These are phyloP conservation scores for Viola pubescens DNA, from an alignment of 441 rosid species.

Conservation along the genomic window DNA sequence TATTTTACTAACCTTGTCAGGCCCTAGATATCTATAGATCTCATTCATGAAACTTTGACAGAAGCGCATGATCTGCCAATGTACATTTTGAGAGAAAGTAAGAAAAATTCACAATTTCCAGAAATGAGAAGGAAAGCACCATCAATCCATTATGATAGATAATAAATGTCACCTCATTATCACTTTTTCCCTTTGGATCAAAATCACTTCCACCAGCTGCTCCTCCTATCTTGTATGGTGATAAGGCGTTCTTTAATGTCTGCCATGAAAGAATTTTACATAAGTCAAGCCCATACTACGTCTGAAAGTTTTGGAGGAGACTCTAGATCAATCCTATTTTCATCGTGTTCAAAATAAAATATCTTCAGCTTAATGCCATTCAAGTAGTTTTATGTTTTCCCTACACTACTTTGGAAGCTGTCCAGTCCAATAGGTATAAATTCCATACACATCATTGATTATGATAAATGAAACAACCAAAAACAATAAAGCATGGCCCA, in stretches of 20 bases:
- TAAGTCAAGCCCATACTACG: background rate
- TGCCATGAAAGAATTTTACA: conserved; percentile 18
- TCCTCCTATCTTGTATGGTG: conserved; percentile 96
- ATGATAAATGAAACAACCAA: too few relatives aligned
- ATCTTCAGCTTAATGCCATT: conserved; percentile 3
- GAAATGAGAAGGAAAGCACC: conserved; percentile 10
- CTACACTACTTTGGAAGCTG: too few relatives aligned
- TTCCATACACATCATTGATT: too few relatives aligned
- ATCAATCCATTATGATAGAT: conserved; percentile 6
- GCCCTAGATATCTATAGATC: conserved; percentile 83
- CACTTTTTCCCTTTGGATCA: conserved; percentile 99
- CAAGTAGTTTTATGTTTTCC: background rate
- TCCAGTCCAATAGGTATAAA: too few relatives aligned
- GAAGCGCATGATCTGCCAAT: conserved; percentile 87
- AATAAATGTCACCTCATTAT: conserved; percentile 64
- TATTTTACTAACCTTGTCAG: conserved; percentile 63
- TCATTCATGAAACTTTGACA: conserved; percentile 99
- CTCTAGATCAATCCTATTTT: conserved; percentile 7
- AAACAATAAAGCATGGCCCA: conserved; percentile 3
- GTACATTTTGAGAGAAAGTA: conserved; percentile 23
- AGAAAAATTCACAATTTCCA: conserved; percentile 23
- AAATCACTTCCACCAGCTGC: conserved; percentile 99
- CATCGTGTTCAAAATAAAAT: conserved; percentile 11
- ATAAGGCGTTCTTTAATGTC: conserved; percentile 95
- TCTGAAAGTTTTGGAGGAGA: conserved; percentile 1